A percentile compares a stretch with the other conserved stretches of the same genome.
These are phyloP conservation scores for Alternaria novae-zelandiae DNA, from an alignment of 2,329 filamentous ascomycete genomes.

Conservation along the genomic window DNA sequence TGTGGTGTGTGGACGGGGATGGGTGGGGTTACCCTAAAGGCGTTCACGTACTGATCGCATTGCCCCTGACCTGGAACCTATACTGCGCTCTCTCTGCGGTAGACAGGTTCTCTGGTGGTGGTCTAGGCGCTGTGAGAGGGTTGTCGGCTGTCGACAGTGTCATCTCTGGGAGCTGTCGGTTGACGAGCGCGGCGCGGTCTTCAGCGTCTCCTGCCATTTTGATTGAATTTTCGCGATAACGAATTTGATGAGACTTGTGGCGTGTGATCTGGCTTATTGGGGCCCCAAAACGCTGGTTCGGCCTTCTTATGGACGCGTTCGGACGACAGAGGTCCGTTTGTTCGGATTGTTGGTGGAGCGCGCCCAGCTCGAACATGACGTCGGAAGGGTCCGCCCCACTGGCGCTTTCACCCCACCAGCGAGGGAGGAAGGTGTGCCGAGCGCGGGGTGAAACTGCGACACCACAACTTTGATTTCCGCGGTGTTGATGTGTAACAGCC, in stretches of 20 bases:
- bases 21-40: constrained; percentile 17
- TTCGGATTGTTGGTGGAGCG: constrained; percentile 10
- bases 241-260: background rate
- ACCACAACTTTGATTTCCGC: background rate
- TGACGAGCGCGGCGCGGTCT: constrained; percentile 53
- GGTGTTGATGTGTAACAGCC: background rate
- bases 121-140: constrained; percentile 51
- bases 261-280: background rate
- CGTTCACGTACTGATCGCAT: constrained; percentile 56
- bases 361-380: constrained; percentile 15
- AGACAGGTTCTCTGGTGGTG: constrained; percentile 52
- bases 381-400: constrained; percentile 16
- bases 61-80: constrained; percentile 60
- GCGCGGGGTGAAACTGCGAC: background rate
- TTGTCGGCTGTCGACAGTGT: constrained; percentile 55
- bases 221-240: background rate
- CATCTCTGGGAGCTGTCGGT: constrained; percentile 58
- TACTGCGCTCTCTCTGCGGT: constrained; percentile 52
- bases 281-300: too few relatives aligned
- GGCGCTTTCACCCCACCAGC: background rate
- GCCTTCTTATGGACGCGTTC: constrained; percentile 1
- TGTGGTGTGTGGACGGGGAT: background rate
- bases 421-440: constrained; percentile 5
- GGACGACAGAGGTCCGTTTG: constrained; percentile 22
- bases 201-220: constrained; percentile 46